Percentiles rank a stretch among this genome's conserved stretches.
phyloP scores from a whole-genome alignment of 108 stramenopile genomes.

The Cyclotella sp. region DNA sequence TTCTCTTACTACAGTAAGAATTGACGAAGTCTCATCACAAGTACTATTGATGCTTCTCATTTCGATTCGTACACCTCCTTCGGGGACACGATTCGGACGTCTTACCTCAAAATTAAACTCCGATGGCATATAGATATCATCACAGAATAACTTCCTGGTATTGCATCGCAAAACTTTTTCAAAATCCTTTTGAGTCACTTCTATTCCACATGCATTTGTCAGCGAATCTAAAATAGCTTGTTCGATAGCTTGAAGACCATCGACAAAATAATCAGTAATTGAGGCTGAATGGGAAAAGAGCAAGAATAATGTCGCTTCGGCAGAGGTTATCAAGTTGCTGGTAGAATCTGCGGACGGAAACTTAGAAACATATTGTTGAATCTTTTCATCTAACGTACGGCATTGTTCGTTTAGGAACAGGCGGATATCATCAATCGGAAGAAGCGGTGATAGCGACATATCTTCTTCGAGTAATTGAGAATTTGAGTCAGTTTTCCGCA shows the following conservation, averaged over 20 bases:
- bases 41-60: background rate
- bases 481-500: background rate
- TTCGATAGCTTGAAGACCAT: slow-evolving; percentile 12
- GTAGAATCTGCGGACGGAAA: slow-evolving; percentile 6
- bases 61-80: slow-evolving; percentile 32
- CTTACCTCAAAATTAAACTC: slow-evolving; percentile 33
- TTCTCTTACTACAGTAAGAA: background rate
- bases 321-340: slow-evolving; percentile 35
- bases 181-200: slow-evolving; percentile 22
- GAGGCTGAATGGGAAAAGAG: slow-evolving; percentile 27
- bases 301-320: slow-evolving; percentile 48
- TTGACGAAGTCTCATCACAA: slow-evolving; percentile 3
- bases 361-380: slow-evolving; percentile 31
- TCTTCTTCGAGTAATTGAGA: background rate
- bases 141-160: slow-evolving; percentile 19
- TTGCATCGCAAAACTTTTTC: slow-evolving; percentile 25
- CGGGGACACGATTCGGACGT: slow-evolving; percentile 26
- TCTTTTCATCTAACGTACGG: slow-evolving; percentile 42
- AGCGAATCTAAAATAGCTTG: background rate
- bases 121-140: slow-evolving; percentile 1
- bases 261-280: slow-evolving; percentile 19
- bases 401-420: slow-evolving; percentile 56
- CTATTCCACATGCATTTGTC: slow-evolving; percentile 19
- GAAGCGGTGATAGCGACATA: slow-evolving; percentile 7
- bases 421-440: slow-evolving; percentile 47